Base-by-base conservation (phyloP, 768 basidiomycete species). In the Suillus ampliporus region DNA sequence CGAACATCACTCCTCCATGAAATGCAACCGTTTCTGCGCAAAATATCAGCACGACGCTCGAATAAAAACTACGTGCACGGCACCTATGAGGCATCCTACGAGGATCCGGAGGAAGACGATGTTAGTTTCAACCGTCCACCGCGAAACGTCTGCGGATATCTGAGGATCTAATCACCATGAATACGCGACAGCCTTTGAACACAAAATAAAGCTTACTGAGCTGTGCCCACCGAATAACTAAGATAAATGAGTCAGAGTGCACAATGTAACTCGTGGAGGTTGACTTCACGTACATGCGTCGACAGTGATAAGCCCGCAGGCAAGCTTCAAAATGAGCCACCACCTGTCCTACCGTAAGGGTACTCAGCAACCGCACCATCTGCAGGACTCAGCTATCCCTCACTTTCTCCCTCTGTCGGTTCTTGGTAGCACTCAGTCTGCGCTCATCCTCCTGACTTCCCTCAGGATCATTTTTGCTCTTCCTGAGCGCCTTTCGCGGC, bases 141-240 rank as follows among this genome's bases (percentile, higher is more conserved):
- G 80, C 19, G 79, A 79, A n/a, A 72, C 65, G 38, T 78, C 74
- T 17, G 71, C 63, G 2, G 76, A 74, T 52, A 79, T 70, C 50
- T 74, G 69, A 1, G 80, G 79, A 64, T 84, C 85, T 86, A 4
- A 53, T 15, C 8, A 23, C 47, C 34, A 53, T 41, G 23, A 14
- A 64, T 17, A 69, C 53, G 50, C 8, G 19, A 41, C 23, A 35
- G 14, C 21, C 3, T 37, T 10, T 35, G 26, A 34, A 41, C 19
- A n/a, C 37, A 26, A 59, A 66, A 61, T 4, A 9, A 56, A n/a
- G 68, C 81, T 5, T 68, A 90, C 89, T 83, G 2, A 91, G 77
- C 65, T 91, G 84, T 38, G 87, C 86, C 89, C 90, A 94, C 66
- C 92, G 80, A 58, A 94, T 92, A 72, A 92, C 92, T 93, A 64